Evolutionary conservation across 2,329 filamentous ascomycete species (phyloP), one percentile per base, ranked within the genome.

Genomic region (Cladosporium sp.): DNA sequence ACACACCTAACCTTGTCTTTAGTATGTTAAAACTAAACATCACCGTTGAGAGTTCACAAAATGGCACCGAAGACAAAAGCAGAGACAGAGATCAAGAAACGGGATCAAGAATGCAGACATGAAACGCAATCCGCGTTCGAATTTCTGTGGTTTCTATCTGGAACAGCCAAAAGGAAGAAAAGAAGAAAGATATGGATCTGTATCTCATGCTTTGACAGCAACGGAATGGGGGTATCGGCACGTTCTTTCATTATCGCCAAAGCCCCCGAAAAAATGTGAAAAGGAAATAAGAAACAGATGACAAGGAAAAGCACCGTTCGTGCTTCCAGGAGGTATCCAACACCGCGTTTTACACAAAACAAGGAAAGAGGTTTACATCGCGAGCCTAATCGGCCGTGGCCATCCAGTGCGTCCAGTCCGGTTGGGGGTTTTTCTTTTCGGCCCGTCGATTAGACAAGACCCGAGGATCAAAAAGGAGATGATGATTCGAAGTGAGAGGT

Each of bases 401-500:
- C n/a, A n/a, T n/a, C n/a, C n/a, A n/a, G n/a, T n/a, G n/a, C n/a
- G n/a, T n/a, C n/a, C n/a, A n/a, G n/a, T n/a, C n/a, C n/a, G n/a
- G n/a, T 27, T 27, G 4, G 22, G 22, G 22, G 22, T 27, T 27
- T 43, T 18, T n/a, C n/a, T n/a, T 32, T 30, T 34, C 17, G 19
- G 30, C 13, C 43, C 4, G 43, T 45, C 43, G 19, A 45, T 30
- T 45, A 30, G 43, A 45, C 18, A 7, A 11, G 43, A 37, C 19
- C 8, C 11, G 22, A 40, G 20, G 39, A 15, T 47, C 44, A 47
- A 47, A 13, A 34, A 47, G 36, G 38, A 13, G 24, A 17, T 34
- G 15, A 30, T 37, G 30, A 9, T 11, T 47, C 30, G 19, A 34
- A 11, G 20, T 36, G 42, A 34, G 34, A 6, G n/a, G 22, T 18